phyloP scores from a whole-genome alignment of 1,139 yeast species.

The Debaryomycetaceae sp. region DNA sequence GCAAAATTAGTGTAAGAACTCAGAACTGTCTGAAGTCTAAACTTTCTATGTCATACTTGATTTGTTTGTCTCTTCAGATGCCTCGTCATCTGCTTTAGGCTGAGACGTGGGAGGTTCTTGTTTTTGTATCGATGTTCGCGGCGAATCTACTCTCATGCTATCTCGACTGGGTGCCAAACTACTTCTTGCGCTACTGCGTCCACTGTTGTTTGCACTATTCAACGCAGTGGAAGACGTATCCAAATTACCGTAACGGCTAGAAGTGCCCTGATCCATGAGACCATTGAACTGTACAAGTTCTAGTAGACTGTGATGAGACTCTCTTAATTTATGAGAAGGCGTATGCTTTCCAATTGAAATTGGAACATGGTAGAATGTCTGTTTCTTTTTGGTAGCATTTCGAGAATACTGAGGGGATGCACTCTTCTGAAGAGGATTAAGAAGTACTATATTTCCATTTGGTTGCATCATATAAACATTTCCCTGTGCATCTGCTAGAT shows the following conservation, averaged over 20 bases:
- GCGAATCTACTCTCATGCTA: conserved; percentile 3
- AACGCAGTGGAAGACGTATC: conserved; percentile 20
- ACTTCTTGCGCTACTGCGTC: conserved; percentile 14
- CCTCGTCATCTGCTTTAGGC: background rate
- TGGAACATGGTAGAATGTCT: conserved; percentile 13
- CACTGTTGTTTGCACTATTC: conserved; percentile 20
- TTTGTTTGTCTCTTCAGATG: background rate
- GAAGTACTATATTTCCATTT: conserved; percentile 1
- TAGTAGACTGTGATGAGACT: conserved; percentile 21
- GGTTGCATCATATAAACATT: conserved; percentile 3
- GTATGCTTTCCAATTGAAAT: conserved; percentile 15
- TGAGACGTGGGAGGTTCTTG: background rate
- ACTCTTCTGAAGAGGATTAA: conserved; percentile 1
- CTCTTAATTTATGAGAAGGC: conserved; percentile 16
- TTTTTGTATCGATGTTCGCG: background rate
- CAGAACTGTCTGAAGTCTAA: no score
- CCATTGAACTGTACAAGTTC: conserved; percentile 21
- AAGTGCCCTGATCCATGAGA: conserved; percentile 13
- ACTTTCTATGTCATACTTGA: no score
- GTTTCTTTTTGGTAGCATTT: conserved; percentile 3
- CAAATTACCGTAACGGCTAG: conserved; percentile 28
- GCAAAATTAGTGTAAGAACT: background rate
- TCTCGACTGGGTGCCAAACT: conserved; percentile 8
- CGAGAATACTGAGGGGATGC: background rate
- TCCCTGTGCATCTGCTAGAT: conserved; percentile 2